Conservation (phyloP, 2,329 filamentous ascomycete genomes). For the Ophiostoma pallidulum region DNA sequence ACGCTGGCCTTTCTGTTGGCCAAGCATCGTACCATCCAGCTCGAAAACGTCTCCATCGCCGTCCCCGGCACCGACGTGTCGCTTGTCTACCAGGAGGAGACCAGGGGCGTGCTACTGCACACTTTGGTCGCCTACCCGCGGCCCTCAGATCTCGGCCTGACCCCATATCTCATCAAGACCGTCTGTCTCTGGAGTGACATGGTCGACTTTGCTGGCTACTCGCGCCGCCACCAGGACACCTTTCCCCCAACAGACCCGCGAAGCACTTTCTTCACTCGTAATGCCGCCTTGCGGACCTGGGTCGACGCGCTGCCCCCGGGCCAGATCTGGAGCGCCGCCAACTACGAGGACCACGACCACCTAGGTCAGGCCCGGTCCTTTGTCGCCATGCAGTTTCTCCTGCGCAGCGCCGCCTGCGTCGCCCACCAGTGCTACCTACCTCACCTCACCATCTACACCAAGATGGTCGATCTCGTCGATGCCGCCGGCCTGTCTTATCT, state of each 20-base stretch:
- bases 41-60: constrained; percentile 11
- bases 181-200: constrained; percentile 15
- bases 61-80: constrained; percentile 15
- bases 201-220: constrained; percentile 12
- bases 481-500: constrained; percentile 19
- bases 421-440: constrained; percentile 21
- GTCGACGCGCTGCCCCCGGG: constrained; percentile 12
- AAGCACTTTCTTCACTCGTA: constrained; percentile 6
- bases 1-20: constrained; percentile 10
- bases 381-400: constrained; percentile 20
- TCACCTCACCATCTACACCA: constrained; percentile 16
- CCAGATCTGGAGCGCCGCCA: constrained; percentile 13
- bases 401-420: constrained; percentile 17
- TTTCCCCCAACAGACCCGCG: constrained; percentile 13
- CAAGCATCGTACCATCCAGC: constrained; percentile 13
- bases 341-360: constrained; percentile 13
- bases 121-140: constrained; percentile 8
- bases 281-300: constrained; percentile 13
- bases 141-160: constrained; percentile 16
- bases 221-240: constrained; percentile 11
- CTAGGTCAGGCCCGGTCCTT: constrained; percentile 16
- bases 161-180: constrained; percentile 17
- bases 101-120: constrained; percentile 12
- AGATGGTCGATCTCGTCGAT: constrained; percentile 17
- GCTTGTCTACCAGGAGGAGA: constrained; percentile 14